phyloP scores from a whole-genome alignment of 2,329 filamentous ascomycete genomes.

The Paracoccidioides brasiliensis region DNA sequence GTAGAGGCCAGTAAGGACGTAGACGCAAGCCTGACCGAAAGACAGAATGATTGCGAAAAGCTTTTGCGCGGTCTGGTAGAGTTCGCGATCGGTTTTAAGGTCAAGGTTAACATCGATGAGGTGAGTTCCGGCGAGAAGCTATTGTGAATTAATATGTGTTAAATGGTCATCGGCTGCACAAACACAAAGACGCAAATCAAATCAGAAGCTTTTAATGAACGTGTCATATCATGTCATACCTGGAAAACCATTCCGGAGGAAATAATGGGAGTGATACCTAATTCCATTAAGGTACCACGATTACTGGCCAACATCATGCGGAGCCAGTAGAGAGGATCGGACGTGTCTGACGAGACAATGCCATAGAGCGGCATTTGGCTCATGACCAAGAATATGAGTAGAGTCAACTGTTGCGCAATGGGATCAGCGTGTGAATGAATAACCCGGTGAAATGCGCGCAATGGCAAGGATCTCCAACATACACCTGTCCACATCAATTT shows the following conservation, averaged over 20 bases:
- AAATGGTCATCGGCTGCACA: too few species aligned
- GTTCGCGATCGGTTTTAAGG: constrained; percentile 98
- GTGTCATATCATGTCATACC: constrained; percentile 21
- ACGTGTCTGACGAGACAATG: constrained; percentile 97
- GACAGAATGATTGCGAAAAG: constrained; percentile 95
- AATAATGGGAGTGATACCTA: constrained; percentile 97
- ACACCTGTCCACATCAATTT: constrained; percentile 87
- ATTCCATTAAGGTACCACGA: constrained; percentile 85
- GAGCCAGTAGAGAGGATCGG: constrained; percentile 98
- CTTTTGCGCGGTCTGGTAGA: constrained; percentile 99
- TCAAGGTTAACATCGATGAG: constrained; percentile 99
- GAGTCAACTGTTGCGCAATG: constrained; percentile 48
- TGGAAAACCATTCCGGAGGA: constrained; percentile 99
- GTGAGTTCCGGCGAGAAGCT: constrained; percentile 94
- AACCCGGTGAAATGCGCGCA: constrained; percentile 1
- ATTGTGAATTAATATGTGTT: constrained; percentile 7
- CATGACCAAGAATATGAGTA: constrained; percentile 99
- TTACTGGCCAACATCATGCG: constrained; percentile 99
- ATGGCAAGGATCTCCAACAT: constrained; percentile 18
- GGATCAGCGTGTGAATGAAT: constrained; percentile 10
- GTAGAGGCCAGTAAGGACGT: constrained; percentile 96
- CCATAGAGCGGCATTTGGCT: constrained; percentile 99
- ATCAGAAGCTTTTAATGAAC: background rate
- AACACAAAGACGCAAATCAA: background rate
- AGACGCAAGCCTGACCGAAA: constrained; percentile 94